Evolutionary conservation across 1,284 basidiomycete species (phyloP), one percentile per base, ranked within the genome.

Genomic region (Leccinum solheimii): DNA sequence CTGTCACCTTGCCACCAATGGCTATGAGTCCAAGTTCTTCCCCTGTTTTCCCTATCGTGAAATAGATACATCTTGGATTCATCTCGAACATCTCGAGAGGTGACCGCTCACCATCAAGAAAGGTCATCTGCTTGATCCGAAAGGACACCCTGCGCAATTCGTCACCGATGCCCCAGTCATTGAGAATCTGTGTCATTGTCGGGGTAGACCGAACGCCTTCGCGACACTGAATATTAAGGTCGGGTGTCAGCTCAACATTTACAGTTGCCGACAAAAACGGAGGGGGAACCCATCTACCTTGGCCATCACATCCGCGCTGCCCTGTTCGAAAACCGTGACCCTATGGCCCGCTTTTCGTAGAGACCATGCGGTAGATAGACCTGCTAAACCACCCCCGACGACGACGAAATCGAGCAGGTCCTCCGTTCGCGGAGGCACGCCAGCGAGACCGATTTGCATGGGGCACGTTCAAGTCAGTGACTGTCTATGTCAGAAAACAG

Each of bases 131-230:
- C 3, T 66, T 61, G 58, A 76, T 78, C 40, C 67, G 72, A 5
- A 73, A 66, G 0, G 76, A 75, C 11, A 72, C 65, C 26, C 70
- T 69, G 1, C 71, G 65, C 26, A 83, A 14, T 9, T 38, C 40
- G 58, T 32, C 67, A 55, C 66, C 74, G 1, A 83, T 64, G 3
- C 80, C 81, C 82, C 81, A 83, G 51, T 78, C 72, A 27, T 75
- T 66, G 49, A 83, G 65, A 6, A 81, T 66, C n/a, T 75, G 72
- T 3, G 80, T 82, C 78, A 81, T 79, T 58, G 80, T 78, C 1
- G 82, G 80, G 3, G 78, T 75, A 1, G 55, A 70, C 14, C 62
- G 64, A n/a, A 73, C 38, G 51, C 54, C 59, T 16, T 67, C 64
- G 9, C 63, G 58, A 57, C 60, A 64, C 65, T 68, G n/a, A 0